phyloP scores from a whole-genome alignment of 2,329 filamentous ascomycete genomes.

The Coccinonectria pachysandricola region DNA sequence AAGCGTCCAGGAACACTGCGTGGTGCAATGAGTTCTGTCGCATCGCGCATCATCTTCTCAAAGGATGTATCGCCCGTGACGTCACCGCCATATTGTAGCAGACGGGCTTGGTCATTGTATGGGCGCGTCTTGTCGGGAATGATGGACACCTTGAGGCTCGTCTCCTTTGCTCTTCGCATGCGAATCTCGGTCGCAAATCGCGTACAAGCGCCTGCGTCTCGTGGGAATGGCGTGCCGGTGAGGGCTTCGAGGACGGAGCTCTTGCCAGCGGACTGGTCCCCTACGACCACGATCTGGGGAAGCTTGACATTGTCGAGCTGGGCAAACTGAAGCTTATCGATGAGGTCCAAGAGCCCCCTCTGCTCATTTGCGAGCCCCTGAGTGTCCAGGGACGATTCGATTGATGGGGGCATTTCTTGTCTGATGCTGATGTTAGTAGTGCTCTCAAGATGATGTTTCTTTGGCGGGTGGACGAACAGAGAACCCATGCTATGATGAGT shows the following conservation, averaged over 20 bases:
- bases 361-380: slow-evolving; percentile 44
- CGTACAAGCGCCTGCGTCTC: slow-evolving; percentile 50
- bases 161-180: slow-evolving; percentile 36
- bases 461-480: slow-evolving; percentile 15
- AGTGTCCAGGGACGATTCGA: slow-evolving; percentile 39
- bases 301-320: slow-evolving; percentile 43
- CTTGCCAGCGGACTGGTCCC: slow-evolving; percentile 55
- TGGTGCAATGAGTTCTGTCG: slow-evolving; percentile 40
- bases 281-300: slow-evolving; percentile 54
- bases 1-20: slow-evolving; percentile 40
- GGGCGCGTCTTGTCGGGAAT: slow-evolving; percentile 41
- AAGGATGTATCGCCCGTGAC: slow-evolving; percentile 36
- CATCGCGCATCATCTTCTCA: slow-evolving; percentile 39
- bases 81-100: slow-evolving; percentile 38
- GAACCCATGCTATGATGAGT: slow-evolving; percentile 20
- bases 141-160: slow-evolving; percentile 39
- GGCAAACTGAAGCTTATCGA: slow-evolving; percentile 44
- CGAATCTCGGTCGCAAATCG: slow-evolving; percentile 51
- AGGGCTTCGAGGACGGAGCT: slow-evolving; percentile 55
- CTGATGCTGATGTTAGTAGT: slow-evolving; percentile 11
- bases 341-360: slow-evolving; percentile 44
- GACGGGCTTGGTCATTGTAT: slow-evolving; percentile 34
- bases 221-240: slow-evolving; percentile 50
- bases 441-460: slow-evolving; percentile 9
- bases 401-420: slow-evolving; percentile 28